Evolutionary conservation across 73 alveolate species (phyloP).

Genomic region (Symbiodinium natans): DNA sequence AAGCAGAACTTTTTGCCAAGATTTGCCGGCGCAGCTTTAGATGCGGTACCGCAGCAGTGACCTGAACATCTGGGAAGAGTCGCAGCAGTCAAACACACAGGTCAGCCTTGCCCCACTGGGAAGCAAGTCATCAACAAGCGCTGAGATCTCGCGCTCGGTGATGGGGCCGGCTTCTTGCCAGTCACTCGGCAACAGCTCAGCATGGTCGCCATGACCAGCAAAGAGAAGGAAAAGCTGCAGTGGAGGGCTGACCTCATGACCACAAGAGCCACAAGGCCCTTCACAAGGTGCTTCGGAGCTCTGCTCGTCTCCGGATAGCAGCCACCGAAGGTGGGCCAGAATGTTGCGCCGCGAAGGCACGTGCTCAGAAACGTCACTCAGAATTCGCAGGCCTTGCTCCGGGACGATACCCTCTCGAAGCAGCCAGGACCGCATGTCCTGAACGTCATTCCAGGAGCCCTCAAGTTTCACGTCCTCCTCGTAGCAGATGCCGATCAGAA

Average conservation of each 20-base stretch:
- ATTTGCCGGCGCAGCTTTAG: not conserved
- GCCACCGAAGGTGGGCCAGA: conserved; percentile 35
- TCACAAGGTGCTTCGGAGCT: too few relatives aligned
- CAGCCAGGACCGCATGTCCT: conserved; percentile 33
- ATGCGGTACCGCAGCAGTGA: not conserved
- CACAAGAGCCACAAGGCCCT: not conserved
- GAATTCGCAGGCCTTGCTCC: not conserved
- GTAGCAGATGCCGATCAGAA: conserved; percentile 69
- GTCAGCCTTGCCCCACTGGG: conserved; percentile 31
- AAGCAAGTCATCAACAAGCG: conserved; percentile 27
- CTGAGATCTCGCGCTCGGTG: conserved; percentile 24
- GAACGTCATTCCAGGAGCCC: conserved; percentile 74
- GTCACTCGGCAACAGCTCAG: conserved; percentile 23
- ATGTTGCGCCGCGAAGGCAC: conserved; percentile 31
- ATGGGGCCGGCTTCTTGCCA: not conserved
- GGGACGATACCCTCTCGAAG: not conserved
- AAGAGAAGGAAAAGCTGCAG: conserved; percentile 28
- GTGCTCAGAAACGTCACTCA: not conserved
- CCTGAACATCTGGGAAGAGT: conserved; percentile 24
- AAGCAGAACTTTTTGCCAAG: not conserved
- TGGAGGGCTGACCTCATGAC: not conserved
- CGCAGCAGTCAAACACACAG: conserved; percentile 84
- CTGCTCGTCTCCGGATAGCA: too few relatives aligned
- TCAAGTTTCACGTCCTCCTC: not conserved
- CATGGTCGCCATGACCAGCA: conserved; percentile 72